A percentile compares a stretch with the other conserved stretches of the same genome.
phyloP scores from a whole-genome alignment of 2,329 filamentous ascomycete species.

The Fusarium globosum region DNA sequence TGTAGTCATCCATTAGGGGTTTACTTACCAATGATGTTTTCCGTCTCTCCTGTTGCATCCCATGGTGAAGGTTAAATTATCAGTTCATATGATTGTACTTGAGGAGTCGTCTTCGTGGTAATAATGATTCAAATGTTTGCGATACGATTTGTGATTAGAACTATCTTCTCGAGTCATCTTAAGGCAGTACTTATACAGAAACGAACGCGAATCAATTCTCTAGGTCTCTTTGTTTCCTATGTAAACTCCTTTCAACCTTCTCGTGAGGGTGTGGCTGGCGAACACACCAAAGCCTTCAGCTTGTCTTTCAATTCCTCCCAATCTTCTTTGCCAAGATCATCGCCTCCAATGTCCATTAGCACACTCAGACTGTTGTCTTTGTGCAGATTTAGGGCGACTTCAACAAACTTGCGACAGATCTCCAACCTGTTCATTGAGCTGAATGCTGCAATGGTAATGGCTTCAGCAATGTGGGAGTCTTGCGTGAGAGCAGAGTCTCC shows the following conservation, averaged over 20 bases:
- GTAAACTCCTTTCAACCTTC: not conserved
- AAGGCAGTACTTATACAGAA: not conserved
- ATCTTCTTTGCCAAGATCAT: accelerated
- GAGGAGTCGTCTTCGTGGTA: accelerated
- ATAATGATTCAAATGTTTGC: not conserved
- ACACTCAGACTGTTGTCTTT: not conserved
- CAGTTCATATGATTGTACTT: not conserved
- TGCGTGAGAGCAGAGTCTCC: not conserved
- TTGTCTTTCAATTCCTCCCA: not conserved
- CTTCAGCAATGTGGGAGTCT: not conserved
- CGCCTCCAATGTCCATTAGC: not conserved
- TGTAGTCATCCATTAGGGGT: accelerated
- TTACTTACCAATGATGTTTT: not conserved
- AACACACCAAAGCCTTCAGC: not conserved
- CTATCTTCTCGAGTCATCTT: not conserved
- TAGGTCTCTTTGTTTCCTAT: not conserved
- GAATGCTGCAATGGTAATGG: not conserved
- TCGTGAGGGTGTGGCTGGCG: not conserved
- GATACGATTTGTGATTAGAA: not conserved
- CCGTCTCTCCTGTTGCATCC: accelerated
- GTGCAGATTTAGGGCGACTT: not conserved
- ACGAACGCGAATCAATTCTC: not conserved
- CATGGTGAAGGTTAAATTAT: not conserved
- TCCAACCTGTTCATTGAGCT: not conserved
- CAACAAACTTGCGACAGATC: not conserved